These are phyloP conservation scores for Hericium rajendrae DNA, from an alignment of 768 basidiomycete species.

Conservation along the genomic window DNA sequence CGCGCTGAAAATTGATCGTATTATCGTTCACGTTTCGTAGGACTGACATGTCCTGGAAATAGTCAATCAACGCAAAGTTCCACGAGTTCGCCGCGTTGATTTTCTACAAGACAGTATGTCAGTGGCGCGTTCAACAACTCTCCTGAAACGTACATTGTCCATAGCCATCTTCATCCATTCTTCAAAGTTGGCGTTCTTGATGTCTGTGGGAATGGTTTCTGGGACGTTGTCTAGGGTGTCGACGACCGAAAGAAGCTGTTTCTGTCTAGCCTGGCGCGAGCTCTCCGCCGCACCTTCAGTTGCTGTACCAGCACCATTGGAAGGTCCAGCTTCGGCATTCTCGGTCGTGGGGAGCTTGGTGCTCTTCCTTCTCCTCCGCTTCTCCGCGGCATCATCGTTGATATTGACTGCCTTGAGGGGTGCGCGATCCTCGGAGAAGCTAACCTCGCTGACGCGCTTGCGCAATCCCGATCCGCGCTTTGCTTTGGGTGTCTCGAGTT, in stretches of 20 bases:
- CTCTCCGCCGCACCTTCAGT: conserved; percentile 29
- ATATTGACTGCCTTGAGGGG: conserved; percentile 35
- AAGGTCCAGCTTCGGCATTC: conserved; percentile 47
- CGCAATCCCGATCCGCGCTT: conserved; percentile 5
- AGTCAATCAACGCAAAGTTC: conserved; percentile 97
- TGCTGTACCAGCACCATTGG: conserved; percentile 31
- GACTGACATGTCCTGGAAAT: conserved; percentile 97
- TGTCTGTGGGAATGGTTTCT: conserved; percentile 60
- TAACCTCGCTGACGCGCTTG: conserved; percentile 57
- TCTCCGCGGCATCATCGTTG: conserved; percentile 86
- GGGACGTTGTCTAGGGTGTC: conserved; percentile 30
- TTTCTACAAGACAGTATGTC: conserved; percentile 54
- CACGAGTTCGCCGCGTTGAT: conserved; percentile 96
- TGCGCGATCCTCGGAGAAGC: conserved; percentile 29
- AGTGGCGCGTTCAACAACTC: not conserved
- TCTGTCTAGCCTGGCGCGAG: conserved; percentile 36
- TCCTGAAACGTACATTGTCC: conserved; percentile 61
- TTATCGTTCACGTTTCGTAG: conserved; percentile 89
- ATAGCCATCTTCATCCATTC: conserved; percentile 99
- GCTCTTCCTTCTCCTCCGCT: conserved; percentile 72
- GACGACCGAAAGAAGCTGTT: conserved; percentile 52
- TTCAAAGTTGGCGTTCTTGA: conserved; percentile 91
- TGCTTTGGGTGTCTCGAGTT: conserved; percentile 17
- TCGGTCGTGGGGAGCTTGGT: conserved; percentile 50
- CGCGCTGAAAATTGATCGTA: conserved; percentile 98